Conservation (phyloP, 2,329 filamentous ascomycete species). For the Penicillium oxalicum region DNA sequence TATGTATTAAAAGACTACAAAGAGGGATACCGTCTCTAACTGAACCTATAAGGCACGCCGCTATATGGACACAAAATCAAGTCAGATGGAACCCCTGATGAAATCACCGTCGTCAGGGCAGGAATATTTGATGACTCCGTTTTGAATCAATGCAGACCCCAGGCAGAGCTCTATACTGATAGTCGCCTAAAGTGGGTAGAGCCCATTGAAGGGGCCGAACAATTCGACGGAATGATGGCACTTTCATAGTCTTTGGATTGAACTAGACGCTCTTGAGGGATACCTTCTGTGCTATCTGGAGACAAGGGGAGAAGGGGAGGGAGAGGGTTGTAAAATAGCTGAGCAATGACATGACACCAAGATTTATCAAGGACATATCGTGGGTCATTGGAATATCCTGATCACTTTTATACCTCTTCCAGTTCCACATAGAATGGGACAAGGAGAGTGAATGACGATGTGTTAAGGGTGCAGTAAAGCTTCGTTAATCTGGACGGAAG, state of each 20-base stretch:
- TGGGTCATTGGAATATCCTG: too few species aligned
- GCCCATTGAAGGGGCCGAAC: slow-evolving; percentile 21
- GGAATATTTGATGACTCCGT: slow-evolving; percentile 32
- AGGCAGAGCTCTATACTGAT: slow-evolving; percentile 27
- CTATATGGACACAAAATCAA: slow-evolving; percentile 24
- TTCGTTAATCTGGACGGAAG: too few species aligned
- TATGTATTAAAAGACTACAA: slow-evolving; percentile 10
- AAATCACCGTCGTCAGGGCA: slow-evolving; percentile 28
- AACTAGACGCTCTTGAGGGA: background rate
- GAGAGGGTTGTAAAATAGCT: too few species aligned
- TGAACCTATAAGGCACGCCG: slow-evolving; percentile 19
- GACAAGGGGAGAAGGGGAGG: too few species aligned
- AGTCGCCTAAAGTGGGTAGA: slow-evolving; percentile 21
- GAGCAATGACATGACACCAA: too few species aligned
- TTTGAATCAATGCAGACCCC: slow-evolving; percentile 26
- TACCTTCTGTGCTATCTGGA: too few species aligned
- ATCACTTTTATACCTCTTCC: too few species aligned
- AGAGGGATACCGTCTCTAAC: slow-evolving; percentile 5
- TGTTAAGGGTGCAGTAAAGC: too few species aligned
- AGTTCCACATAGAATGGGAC: too few species aligned
- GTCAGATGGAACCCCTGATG: slow-evolving; percentile 14
- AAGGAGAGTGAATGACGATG: too few species aligned
- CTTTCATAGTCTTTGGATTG: background rate
- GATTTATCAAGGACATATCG: too few species aligned
- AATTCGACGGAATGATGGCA: slow-evolving; percentile 23